These are phyloP conservation scores for Pyrus communis DNA, from an alignment of 306 rosid genomes.

Conservation along the genomic window DNA sequence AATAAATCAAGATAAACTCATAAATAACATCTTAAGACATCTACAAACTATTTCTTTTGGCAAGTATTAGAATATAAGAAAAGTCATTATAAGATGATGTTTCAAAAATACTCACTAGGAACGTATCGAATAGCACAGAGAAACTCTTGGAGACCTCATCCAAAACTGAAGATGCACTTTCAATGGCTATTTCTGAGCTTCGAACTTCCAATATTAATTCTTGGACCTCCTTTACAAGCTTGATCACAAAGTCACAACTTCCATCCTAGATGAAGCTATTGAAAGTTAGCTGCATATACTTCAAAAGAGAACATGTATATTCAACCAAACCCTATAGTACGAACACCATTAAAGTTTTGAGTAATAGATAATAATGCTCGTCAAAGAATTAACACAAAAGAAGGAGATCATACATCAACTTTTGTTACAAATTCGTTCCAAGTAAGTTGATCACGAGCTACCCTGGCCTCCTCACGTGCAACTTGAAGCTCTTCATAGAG, in stretches of 20 bases:
- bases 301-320: not conserved
- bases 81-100: constrained; percentile 5
- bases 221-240: constrained; percentile 46
- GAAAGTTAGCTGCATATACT: constrained; percentile 20
- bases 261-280: constrained; percentile 46
- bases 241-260: constrained; percentile 32
- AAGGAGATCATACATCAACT: constrained; percentile 23
- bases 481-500: constrained; percentile 55
- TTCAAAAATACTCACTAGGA: constrained; percentile 54
- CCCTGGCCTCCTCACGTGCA: constrained; percentile 59
- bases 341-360: not conserved
- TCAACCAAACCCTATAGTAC: not conserved
- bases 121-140: constrained; percentile 33
- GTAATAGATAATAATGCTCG: constrained; percentile 9
- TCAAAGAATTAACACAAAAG: not conserved
- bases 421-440: constrained; percentile 32
- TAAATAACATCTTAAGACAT: constrained; percentile 6
- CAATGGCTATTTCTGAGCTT: constrained; percentile 44
- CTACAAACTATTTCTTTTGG: not conserved
- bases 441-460: constrained; percentile 48
- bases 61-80: not conserved
- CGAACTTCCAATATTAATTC: constrained; percentile 52
- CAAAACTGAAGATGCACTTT: constrained; percentile 37
- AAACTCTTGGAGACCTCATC: constrained; percentile 56
- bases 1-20: constrained; percentile 7